phyloP scores from a whole-genome alignment of 1,139 yeast species.

The Geotrichum europaeum region DNA sequence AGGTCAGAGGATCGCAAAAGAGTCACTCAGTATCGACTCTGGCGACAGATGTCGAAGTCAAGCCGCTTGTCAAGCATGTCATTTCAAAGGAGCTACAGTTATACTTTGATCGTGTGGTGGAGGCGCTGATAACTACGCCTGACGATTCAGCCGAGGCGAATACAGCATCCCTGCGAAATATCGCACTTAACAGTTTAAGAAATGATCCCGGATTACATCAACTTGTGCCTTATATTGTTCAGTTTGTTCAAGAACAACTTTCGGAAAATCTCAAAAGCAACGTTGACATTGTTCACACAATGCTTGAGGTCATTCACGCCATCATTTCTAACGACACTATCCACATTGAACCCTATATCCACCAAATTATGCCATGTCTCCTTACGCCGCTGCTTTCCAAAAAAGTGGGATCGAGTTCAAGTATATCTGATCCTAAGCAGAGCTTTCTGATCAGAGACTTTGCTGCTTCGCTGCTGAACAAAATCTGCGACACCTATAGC shows the following conservation, averaged over 20 bases:
- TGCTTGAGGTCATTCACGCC: constrained; percentile 86
- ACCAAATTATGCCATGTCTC: constrained; percentile 92
- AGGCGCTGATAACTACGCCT: constrained; percentile 50
- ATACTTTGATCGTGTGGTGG: constrained; percentile 85
- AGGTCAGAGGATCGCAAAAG: constrained; percentile 39
- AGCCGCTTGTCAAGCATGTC: constrained; percentile 94
- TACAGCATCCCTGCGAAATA: constrained; percentile 46
- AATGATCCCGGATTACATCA: constrained; percentile 97
- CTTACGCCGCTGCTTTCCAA: constrained; percentile 85
- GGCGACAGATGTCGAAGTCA: constrained; percentile 61
- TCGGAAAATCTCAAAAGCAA: constrained; percentile 73
- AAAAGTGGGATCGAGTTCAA: constrained; percentile 59
- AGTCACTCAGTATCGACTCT: constrained; percentile 33
- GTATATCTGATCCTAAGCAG: constrained; percentile 31
- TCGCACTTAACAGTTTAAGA: constrained; percentile 77
- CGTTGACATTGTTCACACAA: constrained; percentile 67
- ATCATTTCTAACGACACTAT: constrained; percentile 78
- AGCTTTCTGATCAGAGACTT: constrained; percentile 62
- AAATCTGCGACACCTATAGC: constrained; percentile 72
- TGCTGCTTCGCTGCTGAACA: constrained; percentile 77
- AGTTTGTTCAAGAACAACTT: constrained; percentile 91
- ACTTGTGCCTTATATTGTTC: constrained; percentile 91
- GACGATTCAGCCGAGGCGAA: constrained; percentile 42
- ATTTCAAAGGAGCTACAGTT: constrained; percentile 88
- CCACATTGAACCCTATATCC: constrained; percentile 92